Base-by-base conservation (phyloP, 2,329 filamentous ascomycete genomes). In the Clonostachys solani region DNA sequence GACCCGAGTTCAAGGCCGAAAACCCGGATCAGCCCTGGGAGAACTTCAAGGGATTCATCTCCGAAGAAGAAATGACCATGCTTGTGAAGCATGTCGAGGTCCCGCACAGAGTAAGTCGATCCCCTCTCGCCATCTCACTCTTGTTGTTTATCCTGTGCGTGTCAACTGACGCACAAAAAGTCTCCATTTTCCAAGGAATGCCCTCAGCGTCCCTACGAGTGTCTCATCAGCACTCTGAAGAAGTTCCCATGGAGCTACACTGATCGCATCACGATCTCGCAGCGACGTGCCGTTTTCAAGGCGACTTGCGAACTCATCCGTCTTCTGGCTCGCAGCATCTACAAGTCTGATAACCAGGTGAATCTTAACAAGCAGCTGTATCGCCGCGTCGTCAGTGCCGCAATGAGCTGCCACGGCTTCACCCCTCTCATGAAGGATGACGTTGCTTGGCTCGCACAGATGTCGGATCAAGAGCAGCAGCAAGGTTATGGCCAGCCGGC, bases 121-220 rank as follows among this genome's bases (percentile, higher is more conserved):
- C 16, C 6, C 6, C 12, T 16, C n/a, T 9, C 5, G 16, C 17
- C 12, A n/a, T 38, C 36, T 18, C 10, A n/a, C 7, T 2, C 12
- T 6, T 38, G 15, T 12, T 38, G 6, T 12, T 38, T 18, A 12
- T 38, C 36, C 36, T 38, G 7, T 18, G 8, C 36, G 2, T 18
- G 7, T n/a, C 36, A 38, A n/a, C 15, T 38, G 36, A 18, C 36
- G 4, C 10, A 37, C 29, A 34, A 15, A 5, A 45, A 84, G 80
- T 81, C 80, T 12, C 77, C 78, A 0, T 86, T 80, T 57, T 75
- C 78, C 9, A 74, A 71, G 48, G 73, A 81, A 23, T 84, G 80
- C 53, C 80, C 81, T 0, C 81, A 86, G 63, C 76, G 83, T 13
- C 77, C 81, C 2, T 86, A 78, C 47, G 83, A 87, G 65, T 82